A percentile compares a stretch with the other conserved stretches of the same genome.
Evolutionary conservation across 805 yeast genomes (phyloP).

Genomic region (Candida glaebosa): DNA sequence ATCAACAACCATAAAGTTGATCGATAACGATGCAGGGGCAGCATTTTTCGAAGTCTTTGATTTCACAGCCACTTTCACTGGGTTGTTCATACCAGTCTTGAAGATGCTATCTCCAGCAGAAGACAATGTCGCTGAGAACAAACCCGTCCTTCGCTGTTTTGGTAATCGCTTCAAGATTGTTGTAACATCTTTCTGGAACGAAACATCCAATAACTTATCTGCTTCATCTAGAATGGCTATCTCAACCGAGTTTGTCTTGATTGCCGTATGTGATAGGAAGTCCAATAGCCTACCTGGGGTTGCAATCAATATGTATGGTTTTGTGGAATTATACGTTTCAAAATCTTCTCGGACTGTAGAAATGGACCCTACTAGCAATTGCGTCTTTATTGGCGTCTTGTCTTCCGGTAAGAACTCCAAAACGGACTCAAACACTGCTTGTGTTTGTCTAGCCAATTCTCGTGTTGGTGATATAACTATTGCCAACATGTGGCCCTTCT

Average conservation of each 20-base stretch:
- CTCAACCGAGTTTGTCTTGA: constrained; percentile 63
- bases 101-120: constrained; percentile 77
- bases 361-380: constrained; percentile 62
- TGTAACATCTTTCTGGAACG: constrained; percentile 67
- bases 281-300: constrained; percentile 91
- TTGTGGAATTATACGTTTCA: constrained; percentile 46
- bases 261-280: constrained; percentile 55
- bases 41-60: constrained; percentile 35
- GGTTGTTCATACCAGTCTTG: constrained; percentile 88
- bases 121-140: constrained; percentile 89
- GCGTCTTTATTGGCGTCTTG: constrained; percentile 44
- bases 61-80: constrained; percentile 80
- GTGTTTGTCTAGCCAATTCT: constrained; percentile 69
- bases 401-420: constrained; percentile 56
- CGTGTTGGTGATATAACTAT: constrained; percentile 73
- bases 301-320: constrained; percentile 78
- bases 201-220: constrained; percentile 77
- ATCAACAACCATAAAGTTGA: constrained; percentile 56
- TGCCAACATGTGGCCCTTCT: constrained; percentile 67
- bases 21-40: constrained; percentile 61
- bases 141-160: constrained; percentile 87
- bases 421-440: constrained; percentile 58
- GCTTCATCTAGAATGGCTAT: constrained; percentile 88
- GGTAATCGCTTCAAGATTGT: constrained; percentile 70
- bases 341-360: constrained; percentile 69